phyloP scores from a whole-genome alignment of 2,329 filamentous ascomycete species.

The Byssothecium circinans region DNA sequence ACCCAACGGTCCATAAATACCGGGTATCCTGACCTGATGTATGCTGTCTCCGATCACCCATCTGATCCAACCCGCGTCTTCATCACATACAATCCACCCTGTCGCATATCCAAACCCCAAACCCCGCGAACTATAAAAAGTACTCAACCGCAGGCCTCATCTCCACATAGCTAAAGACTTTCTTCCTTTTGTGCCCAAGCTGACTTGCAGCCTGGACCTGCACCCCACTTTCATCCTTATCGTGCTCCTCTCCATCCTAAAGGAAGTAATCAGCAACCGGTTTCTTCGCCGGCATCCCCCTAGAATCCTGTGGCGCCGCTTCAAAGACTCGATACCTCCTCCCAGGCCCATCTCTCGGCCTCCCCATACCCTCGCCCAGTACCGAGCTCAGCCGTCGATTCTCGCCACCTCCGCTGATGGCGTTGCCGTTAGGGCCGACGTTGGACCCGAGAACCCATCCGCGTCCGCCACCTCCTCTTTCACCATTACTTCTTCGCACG shows the following conservation, averaged over 20 bases:
- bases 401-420: constrained; percentile 27
- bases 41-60: too few species aligned
- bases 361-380: constrained; percentile 46
- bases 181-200: too few species aligned
- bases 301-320: constrained; percentile 90
- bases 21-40: constrained; percentile 9
- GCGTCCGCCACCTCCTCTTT: constrained; percentile 53
- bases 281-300: constrained; percentile 99
- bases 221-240: background rate
- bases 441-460: constrained; percentile 42
- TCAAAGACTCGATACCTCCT: constrained; percentile 94
- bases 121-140: too few species aligned
- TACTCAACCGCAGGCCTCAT: too few species aligned
- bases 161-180: too few species aligned
- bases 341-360: constrained; percentile 68
- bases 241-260: constrained; percentile 29
- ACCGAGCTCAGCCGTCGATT: constrained; percentile 40
- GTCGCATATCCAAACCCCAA: too few species aligned
- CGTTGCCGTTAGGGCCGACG: constrained; percentile 32
- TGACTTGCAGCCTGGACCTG: too few species aligned
- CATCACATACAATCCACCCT: too few species aligned
- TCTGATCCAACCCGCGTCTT: background rate
- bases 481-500: constrained; percentile 64
- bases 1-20: background rate
- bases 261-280: constrained; percentile 97